Evolutionary conservation across 1,284 basidiomycete genomes (phyloP).

Genomic region (Stereum hirsutum): DNA sequence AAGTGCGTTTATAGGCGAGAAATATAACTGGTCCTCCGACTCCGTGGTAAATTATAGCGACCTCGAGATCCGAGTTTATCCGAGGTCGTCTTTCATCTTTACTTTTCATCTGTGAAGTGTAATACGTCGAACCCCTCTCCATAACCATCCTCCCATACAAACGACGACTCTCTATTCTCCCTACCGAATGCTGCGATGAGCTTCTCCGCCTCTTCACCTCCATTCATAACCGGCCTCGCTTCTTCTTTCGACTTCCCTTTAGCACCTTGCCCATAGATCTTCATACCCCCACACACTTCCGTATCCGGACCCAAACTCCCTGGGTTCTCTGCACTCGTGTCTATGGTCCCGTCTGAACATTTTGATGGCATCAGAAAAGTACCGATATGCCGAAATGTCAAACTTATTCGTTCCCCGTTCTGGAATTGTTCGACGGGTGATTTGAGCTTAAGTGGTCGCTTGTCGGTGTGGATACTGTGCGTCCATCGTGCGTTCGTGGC

Average conservation of each 20-base stretch:
- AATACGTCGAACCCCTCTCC: slow-evolving; percentile 60
- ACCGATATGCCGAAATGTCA: slow-evolving; percentile 69
- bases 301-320: too few relatives aligned
- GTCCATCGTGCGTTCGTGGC: slow-evolving; percentile 62
- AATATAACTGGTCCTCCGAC: too few relatives aligned
- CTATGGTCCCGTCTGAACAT: too few relatives aligned
- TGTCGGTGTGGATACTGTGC: slow-evolving; percentile 65
- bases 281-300: slow-evolving; percentile 32
- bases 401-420: slow-evolving; percentile 59
- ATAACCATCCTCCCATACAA: slow-evolving; percentile 58
- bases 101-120: slow-evolving; percentile 48
- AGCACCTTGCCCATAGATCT: slow-evolving; percentile 64
- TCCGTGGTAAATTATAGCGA: too few relatives aligned
- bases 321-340: too few relatives aligned
- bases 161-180: slow-evolving; percentile 59
- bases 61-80: too few relatives aligned
- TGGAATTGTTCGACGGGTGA: slow-evolving; percentile 39
- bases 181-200: slow-evolving; percentile 56
- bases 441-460: slow-evolving; percentile 44
- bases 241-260: slow-evolving; percentile 44
- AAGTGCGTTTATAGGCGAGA: too few relatives aligned
- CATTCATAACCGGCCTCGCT: slow-evolving; percentile 40
- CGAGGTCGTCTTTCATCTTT: too few relatives aligned
- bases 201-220: slow-evolving; percentile 36
- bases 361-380: slow-evolving; percentile 55